These are phyloP conservation scores for Rostrohypoxylon terebratum DNA, from an alignment of 495 filamentous ascomycete species.

Conservation along the genomic window DNA sequence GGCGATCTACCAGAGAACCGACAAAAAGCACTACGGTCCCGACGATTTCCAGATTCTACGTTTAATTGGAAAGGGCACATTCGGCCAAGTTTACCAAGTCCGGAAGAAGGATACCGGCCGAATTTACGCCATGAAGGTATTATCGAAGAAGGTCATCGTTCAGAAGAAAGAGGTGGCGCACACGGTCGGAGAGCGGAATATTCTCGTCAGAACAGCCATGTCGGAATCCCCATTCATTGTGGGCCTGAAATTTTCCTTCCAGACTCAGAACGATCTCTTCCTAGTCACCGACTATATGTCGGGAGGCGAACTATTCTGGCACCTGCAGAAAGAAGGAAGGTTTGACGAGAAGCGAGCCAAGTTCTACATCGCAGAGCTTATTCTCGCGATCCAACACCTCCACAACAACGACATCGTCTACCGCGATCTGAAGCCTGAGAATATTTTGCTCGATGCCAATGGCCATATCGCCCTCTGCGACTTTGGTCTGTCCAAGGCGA, in stretches of 20 bases:
- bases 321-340: conserved; percentile 95
- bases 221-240: conserved; percentile 98
- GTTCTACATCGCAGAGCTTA: conserved; percentile 98
- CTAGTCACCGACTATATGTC: conserved; percentile 99
- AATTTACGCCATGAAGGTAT: conserved; percentile 98
- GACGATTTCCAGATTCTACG: conserved; percentile 96
- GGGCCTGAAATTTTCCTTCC: conserved; percentile 98
- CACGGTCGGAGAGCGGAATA: conserved; percentile 96
- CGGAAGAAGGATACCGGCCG: conserved; percentile 95
- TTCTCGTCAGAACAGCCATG: conserved; percentile 94
- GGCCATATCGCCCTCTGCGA: conserved; percentile 96
- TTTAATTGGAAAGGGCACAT: conserved; percentile 97
- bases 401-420: conserved; percentile 98
- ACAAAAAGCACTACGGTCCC: conserved; percentile 94
- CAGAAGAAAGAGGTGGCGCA: conserved; percentile 99
- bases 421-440: conserved; percentile 96
- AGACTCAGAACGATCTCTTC: conserved; percentile 95
- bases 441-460: conserved; percentile 91
- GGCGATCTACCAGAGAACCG: conserved; percentile 86
- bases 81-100: conserved; percentile 99
- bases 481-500: conserved; percentile 97
- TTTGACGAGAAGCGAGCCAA: conserved; percentile 96
- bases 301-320: conserved; percentile 97
- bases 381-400: conserved; percentile 93
- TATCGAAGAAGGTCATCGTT: conserved; percentile 99